phyloP scores from a whole-genome alignment of 2,329 filamentous ascomycete species.

The Alternaria triticina region DNA sequence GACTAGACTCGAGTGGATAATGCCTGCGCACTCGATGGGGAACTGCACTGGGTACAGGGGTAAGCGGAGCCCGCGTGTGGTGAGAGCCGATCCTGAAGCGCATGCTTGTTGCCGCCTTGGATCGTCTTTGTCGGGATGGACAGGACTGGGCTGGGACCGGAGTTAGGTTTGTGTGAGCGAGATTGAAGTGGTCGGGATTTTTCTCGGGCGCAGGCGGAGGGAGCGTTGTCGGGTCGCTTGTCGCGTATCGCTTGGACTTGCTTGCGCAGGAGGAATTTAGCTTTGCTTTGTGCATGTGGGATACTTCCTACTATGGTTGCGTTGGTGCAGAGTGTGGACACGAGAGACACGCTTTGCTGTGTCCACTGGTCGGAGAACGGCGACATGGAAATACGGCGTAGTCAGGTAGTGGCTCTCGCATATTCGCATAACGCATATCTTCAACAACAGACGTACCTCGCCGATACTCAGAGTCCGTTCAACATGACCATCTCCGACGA shows the following conservation, averaged over 20 bases:
- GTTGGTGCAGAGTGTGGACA: neutral
- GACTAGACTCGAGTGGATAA: neutral
- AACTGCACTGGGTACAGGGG: neutral
- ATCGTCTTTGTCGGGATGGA: neutral
- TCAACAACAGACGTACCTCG: neutral
- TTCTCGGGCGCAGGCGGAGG: neutral
- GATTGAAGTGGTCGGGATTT: neutral
- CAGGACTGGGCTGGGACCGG: neutral
- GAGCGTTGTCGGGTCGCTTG: neutral
- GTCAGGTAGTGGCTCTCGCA: neutral
- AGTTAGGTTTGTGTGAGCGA: neutral
- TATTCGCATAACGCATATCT: neutral
- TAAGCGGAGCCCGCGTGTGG: neutral
- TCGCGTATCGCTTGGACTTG: constrained; percentile 6
- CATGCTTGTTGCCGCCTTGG: neutral
- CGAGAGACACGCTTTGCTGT: neutral
- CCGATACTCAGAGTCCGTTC: neutral
- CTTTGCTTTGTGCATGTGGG: neutral
- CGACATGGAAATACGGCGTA: neutral
- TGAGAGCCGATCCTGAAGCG: neutral
- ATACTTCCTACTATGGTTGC: neutral
- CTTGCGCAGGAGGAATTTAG: neutral
- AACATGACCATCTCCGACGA: neutral
- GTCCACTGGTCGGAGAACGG: neutral
- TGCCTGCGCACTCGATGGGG: neutral